Evolutionary conservation across 2,329 filamentous ascomycete species (phyloP).

Genomic region (Colletotrichum sp.): DNA sequence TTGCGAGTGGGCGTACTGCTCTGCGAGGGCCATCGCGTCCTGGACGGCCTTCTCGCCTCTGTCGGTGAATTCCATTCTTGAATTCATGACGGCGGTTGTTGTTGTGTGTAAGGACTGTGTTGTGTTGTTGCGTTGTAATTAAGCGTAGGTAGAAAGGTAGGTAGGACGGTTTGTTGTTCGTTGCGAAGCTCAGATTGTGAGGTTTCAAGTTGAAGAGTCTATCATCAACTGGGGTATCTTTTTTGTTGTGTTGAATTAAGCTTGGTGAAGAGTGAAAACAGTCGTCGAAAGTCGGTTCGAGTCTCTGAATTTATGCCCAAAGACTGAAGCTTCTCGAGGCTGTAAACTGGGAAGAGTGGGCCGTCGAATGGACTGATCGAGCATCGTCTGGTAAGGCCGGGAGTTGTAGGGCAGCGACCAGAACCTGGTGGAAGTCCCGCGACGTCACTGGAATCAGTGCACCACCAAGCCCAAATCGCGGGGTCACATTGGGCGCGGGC

Average conservation of each 20-base stretch:
- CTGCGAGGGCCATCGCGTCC: conserved; percentile 85
- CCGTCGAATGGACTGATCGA: conserved; percentile 15
- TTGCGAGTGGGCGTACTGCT: conserved; percentile 91
- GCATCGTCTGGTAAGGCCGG: conserved; percentile 6
- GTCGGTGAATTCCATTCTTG: conserved; percentile 92
- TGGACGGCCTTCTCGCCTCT: conserved; percentile 87
- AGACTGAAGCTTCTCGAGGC: neutral
- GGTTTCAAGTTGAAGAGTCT: conserved; percentile 17
- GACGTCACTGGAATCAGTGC: conserved; percentile 27
- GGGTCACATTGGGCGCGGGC: neutral
- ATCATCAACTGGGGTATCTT: conserved; percentile 19
- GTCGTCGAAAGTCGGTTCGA: neutral
- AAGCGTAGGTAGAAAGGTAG: conserved; percentile 12
- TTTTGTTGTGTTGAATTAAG: neutral
- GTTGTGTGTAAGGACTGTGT: conserved; percentile 23
- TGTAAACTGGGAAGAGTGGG: conserved; percentile 19
- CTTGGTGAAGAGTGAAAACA: neutral
- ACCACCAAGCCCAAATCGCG: conserved; percentile 14
- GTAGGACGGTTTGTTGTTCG: neutral
- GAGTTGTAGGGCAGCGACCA: conserved; percentile 27
- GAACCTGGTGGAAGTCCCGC: conserved; percentile 26
- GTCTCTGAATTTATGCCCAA: conserved; percentile 8
- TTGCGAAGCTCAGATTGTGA: conserved; percentile 14
- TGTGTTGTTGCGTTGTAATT: conserved; percentile 18
- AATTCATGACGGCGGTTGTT: conserved; percentile 62